phyloP scores from a whole-genome alignment of 306 rosid species.

The Astragalus glycyphyllos region DNA sequence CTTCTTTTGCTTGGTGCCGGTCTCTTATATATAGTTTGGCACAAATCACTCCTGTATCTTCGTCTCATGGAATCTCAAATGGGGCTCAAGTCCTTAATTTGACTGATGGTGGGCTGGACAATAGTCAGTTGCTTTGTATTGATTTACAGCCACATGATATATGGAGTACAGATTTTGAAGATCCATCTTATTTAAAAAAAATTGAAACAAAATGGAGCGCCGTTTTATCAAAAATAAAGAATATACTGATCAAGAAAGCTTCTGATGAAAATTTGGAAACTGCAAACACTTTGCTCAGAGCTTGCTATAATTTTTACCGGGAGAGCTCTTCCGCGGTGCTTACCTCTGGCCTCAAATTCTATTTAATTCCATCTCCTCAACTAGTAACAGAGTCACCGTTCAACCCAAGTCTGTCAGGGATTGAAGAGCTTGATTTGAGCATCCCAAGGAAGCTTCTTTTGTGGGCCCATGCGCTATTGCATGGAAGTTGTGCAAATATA shows the following conservation, averaged over 20 bases:
- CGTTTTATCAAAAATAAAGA: constrained; percentile 63
- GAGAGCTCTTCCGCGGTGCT: constrained; percentile 87
- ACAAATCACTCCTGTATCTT: constrained; percentile 65
- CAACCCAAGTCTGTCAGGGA: constrained; percentile 62
- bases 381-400: constrained; percentile 59
- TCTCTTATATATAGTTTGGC: constrained; percentile 80
- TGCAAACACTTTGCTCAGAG: constrained; percentile 78
- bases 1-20: constrained; percentile 95
- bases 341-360: constrained; percentile 76
- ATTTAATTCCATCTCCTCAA: constrained; percentile 68
- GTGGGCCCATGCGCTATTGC: constrained; percentile 82
- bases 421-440: constrained; percentile 88
- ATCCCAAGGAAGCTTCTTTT: constrained; percentile 96
- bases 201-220: constrained; percentile 72
- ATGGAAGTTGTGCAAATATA: constrained; percentile 82
- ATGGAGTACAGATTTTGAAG: constrained; percentile 86
- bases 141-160: constrained; percentile 80
- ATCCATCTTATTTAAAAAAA: constrained; percentile 56
- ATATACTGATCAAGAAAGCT: constrained; percentile 58
- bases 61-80: constrained; percentile 48
- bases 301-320: constrained; percentile 84
- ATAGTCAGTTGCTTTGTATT: constrained; percentile 70
- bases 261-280: constrained; percentile 79
- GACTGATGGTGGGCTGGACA: constrained; percentile 61
- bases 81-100: constrained; percentile 58